A percentile compares a stretch with the other conserved stretches of the same genome.
Conservation (phyloP, 768 basidiomycete genomes). For the Mycena belliarum region DNA sequence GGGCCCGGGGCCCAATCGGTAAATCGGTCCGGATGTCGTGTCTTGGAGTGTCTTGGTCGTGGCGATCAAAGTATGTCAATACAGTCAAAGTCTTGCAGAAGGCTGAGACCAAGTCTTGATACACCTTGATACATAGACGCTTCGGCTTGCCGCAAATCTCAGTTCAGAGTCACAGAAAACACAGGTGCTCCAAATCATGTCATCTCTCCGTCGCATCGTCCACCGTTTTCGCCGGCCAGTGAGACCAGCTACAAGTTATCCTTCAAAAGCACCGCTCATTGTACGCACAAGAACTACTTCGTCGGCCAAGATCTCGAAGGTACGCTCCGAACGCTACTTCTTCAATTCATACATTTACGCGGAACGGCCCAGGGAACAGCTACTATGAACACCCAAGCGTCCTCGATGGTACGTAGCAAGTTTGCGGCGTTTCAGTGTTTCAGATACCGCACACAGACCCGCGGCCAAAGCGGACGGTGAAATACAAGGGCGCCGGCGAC, state of each 20-base stretch:
- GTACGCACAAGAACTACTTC: constrained; percentile 44
- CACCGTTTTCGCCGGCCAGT: constrained; percentile 46
- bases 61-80: too few species aligned
- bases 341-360: not conserved
- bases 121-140: too few species aligned
- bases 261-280: constrained; percentile 13
- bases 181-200: constrained; percentile 30
- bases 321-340: not conserved
- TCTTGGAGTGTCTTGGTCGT: too few species aligned
- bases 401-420: constrained; percentile 41
- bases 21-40: too few species aligned
- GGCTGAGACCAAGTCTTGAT: too few species aligned
- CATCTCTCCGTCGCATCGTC: constrained; percentile 40
- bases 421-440: too few species aligned
- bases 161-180: too few species aligned
- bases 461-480: constrained; percentile 59
- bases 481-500: constrained; percentile 54
- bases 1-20: too few species aligned
- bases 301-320: constrained; percentile 66
- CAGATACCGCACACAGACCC: constrained; percentile 30
- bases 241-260: constrained; percentile 23
- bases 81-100: too few species aligned
- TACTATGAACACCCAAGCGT: constrained; percentile 54
- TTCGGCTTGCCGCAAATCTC: too few species aligned
- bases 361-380: constrained; percentile 53